Percentiles rank a stretch among this genome's conserved stretches.
Evolutionary conservation across 768 basidiomycete genomes (phyloP).

Genomic region (Podaxis mareebaensis): DNA sequence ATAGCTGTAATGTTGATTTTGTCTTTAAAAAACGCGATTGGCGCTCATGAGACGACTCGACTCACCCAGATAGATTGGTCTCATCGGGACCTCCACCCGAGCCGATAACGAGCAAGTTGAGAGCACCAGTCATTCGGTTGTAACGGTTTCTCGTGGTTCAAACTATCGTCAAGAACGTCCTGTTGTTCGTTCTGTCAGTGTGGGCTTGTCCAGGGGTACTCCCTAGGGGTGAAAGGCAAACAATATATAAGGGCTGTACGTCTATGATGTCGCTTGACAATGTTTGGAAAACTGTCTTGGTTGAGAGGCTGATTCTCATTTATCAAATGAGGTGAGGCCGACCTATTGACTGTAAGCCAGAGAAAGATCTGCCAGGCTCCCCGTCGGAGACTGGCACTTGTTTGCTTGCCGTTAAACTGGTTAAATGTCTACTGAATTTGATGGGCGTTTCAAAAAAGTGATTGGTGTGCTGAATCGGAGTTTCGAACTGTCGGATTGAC

Average conservation of each 20-base stretch:
- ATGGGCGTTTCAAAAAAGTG: slow-evolving; percentile 6
- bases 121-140: slow-evolving; percentile 39
- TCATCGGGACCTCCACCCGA: slow-evolving; percentile 91
- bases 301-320: not conserved
- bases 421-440: not conserved
- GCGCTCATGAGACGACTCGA: slow-evolving; percentile 20
- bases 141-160: not conserved
- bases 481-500: not conserved
- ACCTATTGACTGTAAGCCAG: not conserved
- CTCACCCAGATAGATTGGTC: slow-evolving; percentile 84
- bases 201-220: not conserved
- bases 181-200: slow-evolving; percentile 12
- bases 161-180: not conserved
- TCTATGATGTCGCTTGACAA: not conserved
- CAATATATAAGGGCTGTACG: not conserved
- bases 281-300: not conserved
- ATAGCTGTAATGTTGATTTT: slow-evolving; percentile 56
- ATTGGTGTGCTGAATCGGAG: slow-evolving; percentile 10
- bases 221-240: not conserved
- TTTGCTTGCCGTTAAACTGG: not conserved
- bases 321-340: slow-evolving; percentile 4
- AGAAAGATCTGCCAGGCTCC: not conserved
- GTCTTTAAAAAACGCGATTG: slow-evolving; percentile 17
- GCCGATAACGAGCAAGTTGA: slow-evolving; percentile 77
- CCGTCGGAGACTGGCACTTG: not conserved